Conservation (phyloP, 2,329 filamentous ascomycete species). For the Immersiporthe knoxdaviesiana region DNA sequence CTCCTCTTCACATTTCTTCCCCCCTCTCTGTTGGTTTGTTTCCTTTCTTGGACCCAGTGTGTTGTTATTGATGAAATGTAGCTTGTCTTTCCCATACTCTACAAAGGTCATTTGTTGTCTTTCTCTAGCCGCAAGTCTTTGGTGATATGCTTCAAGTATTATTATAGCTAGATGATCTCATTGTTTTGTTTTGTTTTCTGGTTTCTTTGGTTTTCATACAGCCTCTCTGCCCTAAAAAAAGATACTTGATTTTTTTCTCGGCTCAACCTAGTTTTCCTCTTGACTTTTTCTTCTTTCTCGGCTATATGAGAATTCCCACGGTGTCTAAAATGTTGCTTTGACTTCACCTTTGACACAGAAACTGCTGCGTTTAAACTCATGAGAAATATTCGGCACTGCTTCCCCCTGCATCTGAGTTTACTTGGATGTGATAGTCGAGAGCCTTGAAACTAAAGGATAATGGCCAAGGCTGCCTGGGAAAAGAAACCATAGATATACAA, state of each 20-base stretch:
- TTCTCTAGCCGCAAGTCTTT: background rate
- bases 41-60: background rate
- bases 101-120: background rate
- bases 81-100: background rate
- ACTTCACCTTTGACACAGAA: too few relatives aligned
- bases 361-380: background rate
- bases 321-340: background rate
- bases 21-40: too few relatives aligned
- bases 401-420: background rate
- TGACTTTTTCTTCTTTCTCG: background rate
- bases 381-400: background rate
- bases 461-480: too few relatives aligned
- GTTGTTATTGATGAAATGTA: background rate
- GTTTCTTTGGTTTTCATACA: background rate
- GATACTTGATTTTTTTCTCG: background rate
- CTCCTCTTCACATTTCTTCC: background rate
- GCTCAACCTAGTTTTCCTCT: background rate
- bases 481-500: too few relatives aligned
- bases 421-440: background rate
- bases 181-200: background rate
- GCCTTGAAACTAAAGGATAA: too few relatives aligned
- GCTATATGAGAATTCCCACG: background rate
- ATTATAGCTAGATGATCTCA: background rate
- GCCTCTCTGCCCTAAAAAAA: background rate
- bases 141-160: background rate